Percentiles rank a stretch among this genome's conserved stretches.
phyloP scores from a whole-genome alignment of 164 flowering plant species.

The Vitis rupestris region DNA sequence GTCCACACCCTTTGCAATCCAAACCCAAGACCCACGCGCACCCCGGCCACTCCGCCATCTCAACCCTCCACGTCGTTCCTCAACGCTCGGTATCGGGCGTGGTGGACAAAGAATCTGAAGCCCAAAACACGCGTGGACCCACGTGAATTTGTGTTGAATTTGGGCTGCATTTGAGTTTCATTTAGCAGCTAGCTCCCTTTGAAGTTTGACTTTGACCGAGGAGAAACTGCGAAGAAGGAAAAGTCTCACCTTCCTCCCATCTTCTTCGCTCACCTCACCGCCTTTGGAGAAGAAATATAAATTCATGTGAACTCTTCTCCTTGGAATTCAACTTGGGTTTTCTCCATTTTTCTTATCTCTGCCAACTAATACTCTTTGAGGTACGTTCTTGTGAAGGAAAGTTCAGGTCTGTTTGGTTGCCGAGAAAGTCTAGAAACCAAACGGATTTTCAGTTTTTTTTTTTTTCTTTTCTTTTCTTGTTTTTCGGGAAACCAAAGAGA shows the following conservation, averaged over 20 bases:
- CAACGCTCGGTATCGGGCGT: too few relatives aligned
- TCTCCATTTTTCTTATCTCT: background rate
- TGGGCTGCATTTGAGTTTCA: constrained; percentile 8
- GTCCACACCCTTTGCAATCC: background rate
- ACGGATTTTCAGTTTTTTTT: background rate
- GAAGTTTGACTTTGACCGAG: constrained; percentile 23
- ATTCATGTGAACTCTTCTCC: background rate
- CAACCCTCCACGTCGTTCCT: background rate
- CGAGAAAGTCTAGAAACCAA: background rate
- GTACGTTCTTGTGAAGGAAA: constrained; percentile 1
- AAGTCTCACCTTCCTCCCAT: constrained; percentile 50
- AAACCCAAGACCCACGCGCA: background rate
- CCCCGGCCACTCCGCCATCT: background rate
- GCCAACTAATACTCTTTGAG: background rate
- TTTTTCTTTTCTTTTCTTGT: background rate
- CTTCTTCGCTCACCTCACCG: constrained; percentile 22
- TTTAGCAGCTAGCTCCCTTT: background rate
- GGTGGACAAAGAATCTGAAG: too few relatives aligned
- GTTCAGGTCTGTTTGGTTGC: background rate
- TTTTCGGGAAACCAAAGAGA: background rate
- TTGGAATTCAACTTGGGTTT: background rate
- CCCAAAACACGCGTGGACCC: background rate
- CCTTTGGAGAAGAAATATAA: background rate
- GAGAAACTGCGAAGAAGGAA: constrained; percentile 23
- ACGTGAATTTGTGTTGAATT: background rate